Percentiles rank a stretch among this genome's conserved stretches.
Conservation (phyloP, 208 protist species). For the Leptomonas pyrrhocoris region DNA sequence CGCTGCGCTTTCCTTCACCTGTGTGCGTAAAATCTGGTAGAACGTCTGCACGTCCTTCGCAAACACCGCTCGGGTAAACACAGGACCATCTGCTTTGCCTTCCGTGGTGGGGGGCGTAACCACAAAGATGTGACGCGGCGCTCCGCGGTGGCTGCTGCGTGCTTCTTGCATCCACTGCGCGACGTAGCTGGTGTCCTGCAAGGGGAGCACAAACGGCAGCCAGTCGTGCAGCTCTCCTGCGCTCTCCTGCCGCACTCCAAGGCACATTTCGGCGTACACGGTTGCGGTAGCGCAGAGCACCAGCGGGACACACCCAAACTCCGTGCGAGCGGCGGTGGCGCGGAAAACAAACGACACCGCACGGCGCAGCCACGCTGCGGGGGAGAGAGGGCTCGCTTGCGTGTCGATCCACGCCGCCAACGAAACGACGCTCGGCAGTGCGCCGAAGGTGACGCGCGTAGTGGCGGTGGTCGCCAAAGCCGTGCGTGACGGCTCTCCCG, state of each 20-base stretch:
- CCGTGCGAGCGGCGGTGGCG: constrained; percentile 10
- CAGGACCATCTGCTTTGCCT: neutral
- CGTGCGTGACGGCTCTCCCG: neutral
- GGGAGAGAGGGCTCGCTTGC: neutral
- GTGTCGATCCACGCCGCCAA: constrained; percentile 1
- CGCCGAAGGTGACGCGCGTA: neutral
- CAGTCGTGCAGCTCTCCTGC: neutral
- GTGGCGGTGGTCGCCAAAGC: neutral
- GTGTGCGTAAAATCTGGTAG: neutral
- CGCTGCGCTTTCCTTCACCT: neutral
- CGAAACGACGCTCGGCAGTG: neutral
- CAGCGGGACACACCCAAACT: constrained; percentile 16
- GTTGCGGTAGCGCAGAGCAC: constrained; percentile 18
- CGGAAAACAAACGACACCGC: constrained; percentile 21
- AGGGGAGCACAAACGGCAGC: constrained; percentile 13
- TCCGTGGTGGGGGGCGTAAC: neutral
- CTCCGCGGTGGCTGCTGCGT: neutral
- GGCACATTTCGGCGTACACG: neutral
- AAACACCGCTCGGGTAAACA: neutral
- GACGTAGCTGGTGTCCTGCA: neutral
- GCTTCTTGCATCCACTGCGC: neutral
- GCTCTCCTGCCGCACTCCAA: neutral
- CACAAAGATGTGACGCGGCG: constrained; percentile 18
- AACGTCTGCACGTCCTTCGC: neutral
- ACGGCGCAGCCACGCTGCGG: constrained; percentile 9